These are phyloP conservation scores for Pilobolus umbonatus DNA, from an alignment of 192 early-diverging fungal genomes.

Conservation along the genomic window DNA sequence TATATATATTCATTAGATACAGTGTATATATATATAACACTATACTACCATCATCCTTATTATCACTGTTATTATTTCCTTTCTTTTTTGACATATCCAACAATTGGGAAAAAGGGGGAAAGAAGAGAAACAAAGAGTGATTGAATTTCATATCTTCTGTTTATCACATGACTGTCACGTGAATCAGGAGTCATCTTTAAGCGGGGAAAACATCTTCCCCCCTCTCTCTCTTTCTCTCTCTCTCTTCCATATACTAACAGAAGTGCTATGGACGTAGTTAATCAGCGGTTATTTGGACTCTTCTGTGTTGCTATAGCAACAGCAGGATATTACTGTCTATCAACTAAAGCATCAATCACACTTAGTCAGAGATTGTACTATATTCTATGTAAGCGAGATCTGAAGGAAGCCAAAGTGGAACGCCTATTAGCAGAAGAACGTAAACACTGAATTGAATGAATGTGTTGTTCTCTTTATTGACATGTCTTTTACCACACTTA, in stretches of 20 bases:
- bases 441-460: background rate
- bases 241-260: background rate
- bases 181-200: background rate
- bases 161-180: background rate
- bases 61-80: background rate
- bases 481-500: slow-evolving; percentile 1
- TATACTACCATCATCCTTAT: slow-evolving; percentile 1
- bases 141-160: no score
- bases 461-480: background rate
- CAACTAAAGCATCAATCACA: background rate
- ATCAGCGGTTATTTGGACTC: background rate
- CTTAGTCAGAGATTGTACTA: slow-evolving; percentile 4
- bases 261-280: background rate
- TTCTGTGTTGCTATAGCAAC: slow-evolving; percentile 4
- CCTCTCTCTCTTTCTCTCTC: background rate
- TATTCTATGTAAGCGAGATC: slow-evolving; percentile 5
- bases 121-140: background rate
- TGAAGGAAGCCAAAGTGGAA: slow-evolving; percentile 11
- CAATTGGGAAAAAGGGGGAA: background rate
- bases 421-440: slow-evolving; percentile 10
- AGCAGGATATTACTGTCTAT: slow-evolving; percentile 5
- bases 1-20: no score
- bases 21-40: no score
- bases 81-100: slow-evolving; percentile 1
- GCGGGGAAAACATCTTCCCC: background rate